A percentile compares a stretch with the other conserved stretches of the same genome.
Conservation (phyloP, 2,329 filamentous ascomycete species). For the Ophiostoma ips region DNA sequence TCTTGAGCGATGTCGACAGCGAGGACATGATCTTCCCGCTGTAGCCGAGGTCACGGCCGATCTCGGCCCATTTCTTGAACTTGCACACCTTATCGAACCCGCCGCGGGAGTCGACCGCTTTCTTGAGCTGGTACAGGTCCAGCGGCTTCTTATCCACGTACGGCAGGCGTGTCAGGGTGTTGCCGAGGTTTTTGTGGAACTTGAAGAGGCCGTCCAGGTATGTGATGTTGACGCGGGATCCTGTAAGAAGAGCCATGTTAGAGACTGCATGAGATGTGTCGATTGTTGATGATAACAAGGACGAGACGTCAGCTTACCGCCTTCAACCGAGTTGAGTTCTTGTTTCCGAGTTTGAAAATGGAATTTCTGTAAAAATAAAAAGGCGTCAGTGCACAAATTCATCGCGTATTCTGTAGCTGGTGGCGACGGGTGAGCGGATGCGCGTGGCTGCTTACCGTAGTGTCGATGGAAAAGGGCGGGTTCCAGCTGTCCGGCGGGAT, state of each 20-base stretch:
- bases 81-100: slow-evolving; percentile 97
- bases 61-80: slow-evolving; percentile 97
- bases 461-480: slow-evolving; percentile 89
- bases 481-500: slow-evolving; percentile 91
- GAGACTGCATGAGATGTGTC: not conserved
- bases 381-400: not conserved
- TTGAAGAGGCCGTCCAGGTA: slow-evolving; percentile 92
- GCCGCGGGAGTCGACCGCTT: slow-evolving; percentile 85
- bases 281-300: not conserved
- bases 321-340: slow-evolving; percentile 95
- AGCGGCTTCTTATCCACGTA: slow-evolving; percentile 96
- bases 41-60: slow-evolving; percentile 89
- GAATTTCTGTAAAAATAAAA: slow-evolving; percentile 58
- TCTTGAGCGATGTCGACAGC: slow-evolving; percentile 91
- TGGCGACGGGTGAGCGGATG: not conserved
- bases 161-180: slow-evolving; percentile 82
- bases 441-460: slow-evolving; percentile 52
- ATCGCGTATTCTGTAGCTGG: not conserved
- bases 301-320: slow-evolving; percentile 62
- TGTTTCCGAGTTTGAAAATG: slow-evolving; percentile 94
- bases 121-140: slow-evolving; percentile 90
- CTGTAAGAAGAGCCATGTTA: slow-evolving; percentile 29
- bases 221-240: slow-evolving; percentile 86
- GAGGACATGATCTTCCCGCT: slow-evolving; percentile 99
- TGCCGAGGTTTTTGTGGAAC: slow-evolving; percentile 94